These are phyloP conservation scores for Fremontodendron californicum DNA, from an alignment of 345 rosid genomes.

Conservation along the genomic window DNA sequence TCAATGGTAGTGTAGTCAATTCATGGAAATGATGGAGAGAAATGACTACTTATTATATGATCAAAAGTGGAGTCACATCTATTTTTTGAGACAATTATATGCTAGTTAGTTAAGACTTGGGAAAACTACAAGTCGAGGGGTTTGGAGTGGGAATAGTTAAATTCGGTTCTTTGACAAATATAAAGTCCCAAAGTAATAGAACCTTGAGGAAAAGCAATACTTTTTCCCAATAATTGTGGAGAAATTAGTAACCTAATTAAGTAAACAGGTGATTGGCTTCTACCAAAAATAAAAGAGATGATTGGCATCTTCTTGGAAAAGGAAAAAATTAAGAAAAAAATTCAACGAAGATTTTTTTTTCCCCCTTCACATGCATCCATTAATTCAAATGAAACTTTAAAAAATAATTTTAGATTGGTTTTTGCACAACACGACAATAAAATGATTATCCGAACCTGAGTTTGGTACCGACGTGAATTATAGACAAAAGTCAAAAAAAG, in stretches of 20 bases:
- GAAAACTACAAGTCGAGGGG: not conserved
- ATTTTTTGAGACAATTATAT: not conserved
- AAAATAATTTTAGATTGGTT: not conserved
- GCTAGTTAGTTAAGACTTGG: not conserved
- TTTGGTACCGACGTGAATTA: not conserved
- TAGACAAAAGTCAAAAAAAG: not conserved
- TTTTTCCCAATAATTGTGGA: not conserved
- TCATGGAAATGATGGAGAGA: slow-evolving; percentile 14
- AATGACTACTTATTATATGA: slow-evolving; percentile 19
- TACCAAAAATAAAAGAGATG: not conserved
- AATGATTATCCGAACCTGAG: not conserved
- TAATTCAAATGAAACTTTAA: not conserved
- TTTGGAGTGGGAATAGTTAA: not conserved
- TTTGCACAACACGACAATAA: not conserved
- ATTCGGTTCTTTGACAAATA: not conserved
- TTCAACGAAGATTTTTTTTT: not conserved
- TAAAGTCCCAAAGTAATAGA: not conserved
- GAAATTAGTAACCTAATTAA: not conserved
- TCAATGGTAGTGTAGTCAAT: slow-evolving; percentile 11
- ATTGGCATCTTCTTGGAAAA: not conserved
- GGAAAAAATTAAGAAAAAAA: not conserved
- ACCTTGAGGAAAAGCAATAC: not conserved
- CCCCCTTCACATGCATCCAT: not conserved
- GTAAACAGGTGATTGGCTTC: not conserved
- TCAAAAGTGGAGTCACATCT: slow-evolving; percentile 28